phyloP scores from a whole-genome alignment of 768 basidiomycete genomes.

The Suillus discolor region DNA sequence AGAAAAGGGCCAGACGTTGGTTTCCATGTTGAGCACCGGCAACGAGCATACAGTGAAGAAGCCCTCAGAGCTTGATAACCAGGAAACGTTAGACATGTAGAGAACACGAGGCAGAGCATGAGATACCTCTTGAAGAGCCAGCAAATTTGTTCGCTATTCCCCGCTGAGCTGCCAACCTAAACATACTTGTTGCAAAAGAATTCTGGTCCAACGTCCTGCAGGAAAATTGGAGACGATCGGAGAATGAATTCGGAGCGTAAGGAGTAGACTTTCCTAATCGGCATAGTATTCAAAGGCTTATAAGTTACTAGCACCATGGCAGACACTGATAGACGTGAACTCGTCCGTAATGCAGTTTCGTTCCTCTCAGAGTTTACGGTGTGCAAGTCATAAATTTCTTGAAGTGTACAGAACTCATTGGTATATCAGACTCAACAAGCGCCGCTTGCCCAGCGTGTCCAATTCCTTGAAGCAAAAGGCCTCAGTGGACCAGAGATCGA shows the following conservation, averaged over 20 bases:
- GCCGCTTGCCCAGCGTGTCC: conserved; percentile 79
- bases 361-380: conserved; percentile 89
- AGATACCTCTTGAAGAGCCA: conserved; percentile 18
- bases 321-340: conserved; percentile 65
- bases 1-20: conserved; percentile 8
- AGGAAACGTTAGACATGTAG: not conserved
- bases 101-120: no score
- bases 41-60: conserved; percentile 18
- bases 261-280: conserved; percentile 8
- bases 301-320: conserved; percentile 35
- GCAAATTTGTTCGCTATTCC: conserved; percentile 16
- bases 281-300: not conserved
- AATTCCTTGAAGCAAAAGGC: conserved; percentile 96
- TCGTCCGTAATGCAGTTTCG: conserved; percentile 78
- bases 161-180: conserved; percentile 31
- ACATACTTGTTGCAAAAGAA: conserved; percentile 26
- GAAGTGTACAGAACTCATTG: conserved; percentile 11
- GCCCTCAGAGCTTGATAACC: conserved; percentile 8
- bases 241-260: conserved; percentile 26
- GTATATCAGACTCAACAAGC: conserved; percentile 68
- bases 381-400: conserved; percentile 14
- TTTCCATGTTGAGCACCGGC: conserved; percentile 17
- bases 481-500: conserved; percentile 84
- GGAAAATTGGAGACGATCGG: conserved; percentile 25
- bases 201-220: conserved; percentile 2